These are phyloP conservation scores for Auriculariales sp. DNA, from an alignment of 768 basidiomycete species.

Conservation along the genomic window DNA sequence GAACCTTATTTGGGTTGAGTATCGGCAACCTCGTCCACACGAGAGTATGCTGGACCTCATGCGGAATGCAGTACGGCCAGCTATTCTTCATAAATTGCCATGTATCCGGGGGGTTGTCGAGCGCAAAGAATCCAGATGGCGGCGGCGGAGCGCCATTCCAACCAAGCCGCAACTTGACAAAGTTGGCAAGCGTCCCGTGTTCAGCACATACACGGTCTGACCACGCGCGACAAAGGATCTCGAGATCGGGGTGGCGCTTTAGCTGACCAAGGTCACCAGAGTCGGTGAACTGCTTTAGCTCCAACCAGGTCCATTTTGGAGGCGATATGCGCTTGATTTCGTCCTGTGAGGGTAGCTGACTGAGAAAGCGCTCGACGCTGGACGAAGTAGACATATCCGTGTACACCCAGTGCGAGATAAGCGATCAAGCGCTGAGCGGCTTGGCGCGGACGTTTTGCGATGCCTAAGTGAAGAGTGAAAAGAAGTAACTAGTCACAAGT, in stretches of 20 bases:
- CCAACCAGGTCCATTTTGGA: not conserved
- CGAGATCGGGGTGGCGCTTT: not conserved
- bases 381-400: too few species aligned
- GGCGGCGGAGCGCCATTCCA: not conserved
- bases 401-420: too few species aligned
- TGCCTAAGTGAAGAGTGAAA: too few species aligned
- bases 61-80: slow-evolving; percentile 81
- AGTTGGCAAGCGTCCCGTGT: not conserved
- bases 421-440: too few species aligned
- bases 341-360: too few species aligned
- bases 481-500: too few species aligned
- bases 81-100: slow-evolving; percentile 68
- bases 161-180: not conserved
- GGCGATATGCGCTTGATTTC: not conserved
- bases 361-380: too few species aligned
- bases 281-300: not conserved
- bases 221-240: not conserved
- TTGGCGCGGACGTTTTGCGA: too few species aligned
- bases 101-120: slow-evolving; percentile 38
- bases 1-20: slow-evolving; percentile 34
- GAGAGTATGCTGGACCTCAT: slow-evolving; percentile 56
- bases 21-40: slow-evolving; percentile 70
- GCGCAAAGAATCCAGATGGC: slow-evolving; percentile 38
- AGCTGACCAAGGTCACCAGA: not conserved
- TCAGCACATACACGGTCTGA: not conserved